These are phyloP conservation scores for Bolboschoenoplectus hybrid DNA, from an alignment of 202 grass and related monocot species.

Conservation along the genomic window DNA sequence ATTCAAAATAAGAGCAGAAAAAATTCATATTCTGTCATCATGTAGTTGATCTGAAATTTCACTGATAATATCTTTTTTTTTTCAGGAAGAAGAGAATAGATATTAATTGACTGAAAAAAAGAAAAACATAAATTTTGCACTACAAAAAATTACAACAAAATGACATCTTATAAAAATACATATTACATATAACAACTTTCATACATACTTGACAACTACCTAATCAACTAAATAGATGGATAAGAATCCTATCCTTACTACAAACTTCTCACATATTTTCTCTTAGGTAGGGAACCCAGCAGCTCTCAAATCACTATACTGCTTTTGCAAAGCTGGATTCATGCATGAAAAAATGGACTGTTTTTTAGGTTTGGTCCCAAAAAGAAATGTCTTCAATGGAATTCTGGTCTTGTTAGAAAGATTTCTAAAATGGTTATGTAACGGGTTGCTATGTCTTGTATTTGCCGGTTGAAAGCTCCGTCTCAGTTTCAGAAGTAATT, in stretches of 20 bases:
- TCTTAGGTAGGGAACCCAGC: conserved; percentile 26
- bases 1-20: not conserved
- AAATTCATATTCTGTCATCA: conserved; percentile 1
- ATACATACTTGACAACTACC: not conserved
- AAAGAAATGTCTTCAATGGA: conserved; percentile 70
- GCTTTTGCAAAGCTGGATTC: conserved; percentile 66
- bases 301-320: conserved; percentile 55
- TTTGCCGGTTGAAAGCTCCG: conserved; percentile 56
- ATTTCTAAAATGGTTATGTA: conserved; percentile 51
- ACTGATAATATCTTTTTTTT: not conserved
- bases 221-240: not conserved
- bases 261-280: not conserved
- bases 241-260: conserved; percentile 9
- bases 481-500: conserved; percentile 65
- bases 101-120: not conserved
- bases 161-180: not conserved
- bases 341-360: conserved; percentile 76
- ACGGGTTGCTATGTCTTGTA: conserved; percentile 48
- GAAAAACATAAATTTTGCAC: not conserved
- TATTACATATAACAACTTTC: not conserved
- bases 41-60: not conserved
- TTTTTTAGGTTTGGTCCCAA: conserved; percentile 71
- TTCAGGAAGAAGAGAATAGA: not conserved
- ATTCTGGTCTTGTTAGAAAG: conserved; percentile 60
- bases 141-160: conserved; percentile 8